These are phyloP conservation scores for Syzygium grande DNA, from an alignment of 345 rosid genomes.

Conservation along the genomic window DNA sequence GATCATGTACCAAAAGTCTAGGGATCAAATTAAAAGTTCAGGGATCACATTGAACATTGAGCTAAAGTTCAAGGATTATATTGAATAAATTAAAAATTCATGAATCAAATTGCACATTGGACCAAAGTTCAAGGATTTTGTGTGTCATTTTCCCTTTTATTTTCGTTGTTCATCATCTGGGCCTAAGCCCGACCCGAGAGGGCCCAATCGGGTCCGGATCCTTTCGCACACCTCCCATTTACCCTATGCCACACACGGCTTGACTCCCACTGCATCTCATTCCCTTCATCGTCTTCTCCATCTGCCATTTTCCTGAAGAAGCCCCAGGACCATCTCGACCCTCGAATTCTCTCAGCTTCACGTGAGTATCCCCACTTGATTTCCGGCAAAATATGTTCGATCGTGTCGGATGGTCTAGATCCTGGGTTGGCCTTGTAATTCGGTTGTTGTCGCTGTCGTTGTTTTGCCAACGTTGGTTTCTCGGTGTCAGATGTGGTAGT, in stretches of 20 bases:
- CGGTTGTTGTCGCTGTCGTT: neutral
- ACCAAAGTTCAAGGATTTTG: too few species aligned
- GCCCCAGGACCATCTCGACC: neutral
- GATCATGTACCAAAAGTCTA: too few species aligned
- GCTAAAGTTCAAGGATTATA: too few species aligned
- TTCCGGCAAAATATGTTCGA: neutral
- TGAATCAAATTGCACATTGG: fast-evolving
- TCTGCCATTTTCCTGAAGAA: neutral
- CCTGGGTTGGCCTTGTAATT: neutral
- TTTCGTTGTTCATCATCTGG: neutral
- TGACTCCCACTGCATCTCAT: neutral
- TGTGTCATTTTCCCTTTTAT: too few species aligned
- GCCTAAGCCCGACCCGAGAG: neutral
- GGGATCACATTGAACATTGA: too few species aligned
- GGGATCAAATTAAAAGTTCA: too few species aligned
- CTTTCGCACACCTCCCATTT: neutral
- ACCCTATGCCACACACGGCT: neutral
- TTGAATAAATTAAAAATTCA: too few species aligned
- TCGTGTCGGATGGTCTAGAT: neutral
- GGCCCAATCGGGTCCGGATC: neutral
- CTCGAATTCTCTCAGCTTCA: neutral
- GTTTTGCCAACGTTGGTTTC: neutral
- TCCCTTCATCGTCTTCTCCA: neutral
- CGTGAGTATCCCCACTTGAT: neutral
- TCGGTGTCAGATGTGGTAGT: neutral